Base-by-base conservation (phyloP, 345 rosid species). In the Sonneratia caseolaris region DNA sequence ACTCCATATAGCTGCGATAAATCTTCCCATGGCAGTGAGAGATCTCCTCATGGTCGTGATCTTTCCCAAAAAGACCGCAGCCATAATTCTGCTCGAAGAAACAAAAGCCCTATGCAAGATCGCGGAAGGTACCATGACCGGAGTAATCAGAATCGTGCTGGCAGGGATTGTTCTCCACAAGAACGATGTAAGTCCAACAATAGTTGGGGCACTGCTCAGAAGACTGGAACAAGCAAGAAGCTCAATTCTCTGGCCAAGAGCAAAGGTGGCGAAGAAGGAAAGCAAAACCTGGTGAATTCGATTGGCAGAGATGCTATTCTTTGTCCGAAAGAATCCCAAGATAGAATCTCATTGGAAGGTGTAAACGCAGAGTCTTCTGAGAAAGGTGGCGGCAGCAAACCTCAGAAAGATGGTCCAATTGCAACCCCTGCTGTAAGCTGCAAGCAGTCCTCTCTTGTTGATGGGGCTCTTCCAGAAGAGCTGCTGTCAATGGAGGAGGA, bases 401-500 rank as follows among this genome's bases (percentile, higher is more conserved):
- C 86, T 78, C 80, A 71, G 45, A 87, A 83, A 78, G 92, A 81
- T 72, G 87, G 80, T 71, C 81, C 76, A 68, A 74, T 83, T 64
- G 80, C 74, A 76, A 83, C 79, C 74, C 83, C 88, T 14, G 76
- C 70, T 64, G 77, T 66, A 49, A 78, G 74, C 78, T 72, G 77
- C 80, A 81, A 73, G 76, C 87, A 83, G 70, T 78, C 85, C 73
- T 78, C 86, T 72, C 79, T 71, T 68, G 84, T 73, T 69, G 81
- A 76, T 78, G 89, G 64, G 72, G 81, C 76, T 71, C 85, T 84
- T 78, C 82, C 80, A 36, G 92, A 86, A 80, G 98, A 89, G 83
- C 80, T 86, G 81, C 84, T 77, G 32, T 96, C 99, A 40, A 96
- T 96, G 99, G 99, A 96, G 88, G 99, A 92, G 83, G 99, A 96